Evolutionary conservation across 306 rosid species (phyloP), one percentile per base, ranked within the genome.

Genomic region (Acmispon strigosus): DNA sequence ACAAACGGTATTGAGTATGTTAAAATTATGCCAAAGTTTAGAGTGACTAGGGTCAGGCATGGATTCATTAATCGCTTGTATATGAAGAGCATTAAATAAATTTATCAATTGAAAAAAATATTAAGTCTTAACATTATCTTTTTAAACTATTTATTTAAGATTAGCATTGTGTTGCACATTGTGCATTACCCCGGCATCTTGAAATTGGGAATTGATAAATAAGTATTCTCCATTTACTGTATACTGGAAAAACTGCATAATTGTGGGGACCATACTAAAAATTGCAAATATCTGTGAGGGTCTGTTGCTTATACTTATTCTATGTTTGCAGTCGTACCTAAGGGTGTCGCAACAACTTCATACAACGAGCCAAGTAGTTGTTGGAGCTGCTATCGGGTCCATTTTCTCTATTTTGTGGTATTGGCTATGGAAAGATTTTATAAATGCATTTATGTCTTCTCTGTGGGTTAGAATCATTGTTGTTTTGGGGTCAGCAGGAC

Each of bases 271-370:
- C 12, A 27, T 41, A 32, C 50, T 39, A 36, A 47, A 36, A 54
- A 22, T 24, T 6, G 61, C 6, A 49, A 37, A 10, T 70, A 67
- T 61, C 49, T 78, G 15, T 42, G 7, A 37, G 17, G 27, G 5
- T 16, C 32, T 49, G 64, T 57, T 66, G n/a, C 78, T 81, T 37
- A 83, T 64, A 71, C 11, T 39, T 45, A 7, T 60, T 36, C 15
- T 43, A 22, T 78, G 53, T 72, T 71, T 76, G 61, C 88, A 94
- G 98, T 65, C 97, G 9, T 94, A 96, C 92, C 77, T 94, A 51
- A 84, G 97, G 69, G 89, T 94, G 51, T 89, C 92, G 0, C 95
- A 87, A 32, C 87, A 63, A 34, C 89, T 84, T 70, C 98, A 94
- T 76, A 87, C 98, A 1, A 45, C 56, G 20, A 83, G 83, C 83